Conservation (phyloP, 441 rosid species). For the Manihot esculenta region DNA sequence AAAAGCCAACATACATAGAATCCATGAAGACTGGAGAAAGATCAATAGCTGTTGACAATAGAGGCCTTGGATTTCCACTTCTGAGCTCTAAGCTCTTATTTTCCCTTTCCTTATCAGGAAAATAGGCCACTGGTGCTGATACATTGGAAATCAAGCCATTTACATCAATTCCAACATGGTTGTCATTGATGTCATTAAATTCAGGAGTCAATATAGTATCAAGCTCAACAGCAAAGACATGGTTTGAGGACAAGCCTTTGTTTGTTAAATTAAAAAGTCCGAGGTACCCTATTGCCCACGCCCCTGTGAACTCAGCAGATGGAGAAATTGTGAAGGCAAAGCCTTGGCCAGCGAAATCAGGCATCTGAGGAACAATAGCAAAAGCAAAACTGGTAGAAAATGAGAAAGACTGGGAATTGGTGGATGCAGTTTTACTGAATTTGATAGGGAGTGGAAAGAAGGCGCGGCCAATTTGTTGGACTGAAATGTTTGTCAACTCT, state of each 20-base stretch:
- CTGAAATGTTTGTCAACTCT: slow-evolving; percentile 40
- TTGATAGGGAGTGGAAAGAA: slow-evolving; percentile 43
- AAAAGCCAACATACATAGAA: not conserved
- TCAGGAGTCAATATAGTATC: not conserved
- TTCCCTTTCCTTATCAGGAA: not conserved
- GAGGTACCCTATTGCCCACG: slow-evolving; percentile 29
- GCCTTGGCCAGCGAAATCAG: slow-evolving; percentile 46
- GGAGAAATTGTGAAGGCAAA: slow-evolving; percentile 54
- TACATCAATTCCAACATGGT: not conserved
- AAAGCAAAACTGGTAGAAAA: slow-evolving; percentile 58
- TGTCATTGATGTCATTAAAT: not conserved
- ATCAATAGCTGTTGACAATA: not conserved
- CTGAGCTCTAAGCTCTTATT: not conserved
- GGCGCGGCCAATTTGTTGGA: slow-evolving; percentile 43
- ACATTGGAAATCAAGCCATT: not conserved
- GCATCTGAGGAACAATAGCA: slow-evolving; percentile 37
- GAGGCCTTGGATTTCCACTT: slow-evolving; percentile 6
- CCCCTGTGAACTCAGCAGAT: slow-evolving; percentile 31
- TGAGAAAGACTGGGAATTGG: slow-evolving; percentile 27
- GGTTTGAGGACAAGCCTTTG: not conserved
- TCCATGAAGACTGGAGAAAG: not conserved
- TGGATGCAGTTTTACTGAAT: slow-evolving; percentile 36
- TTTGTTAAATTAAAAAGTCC: slow-evolving; percentile 46
- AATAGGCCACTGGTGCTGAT: not conserved
- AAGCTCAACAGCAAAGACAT: not conserved